Percentiles rank a stretch among this genome's conserved stretches.
phyloP scores from a whole-genome alignment of 176 grass and related monocot species.

The Hordeum vulgare region MorexV3_pseudomolecules_assembly NC_058519.1:17006669-17007168 shows the following conservation, averaged over 20 bases:
- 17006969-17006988: background rate
- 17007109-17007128: slow-evolving; percentile 59
- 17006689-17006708: too few species aligned
- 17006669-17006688: too few species aligned
- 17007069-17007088: slow-evolving; percentile 89
- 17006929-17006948: background rate
- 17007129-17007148: slow-evolving; percentile 73
- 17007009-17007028: background rate
- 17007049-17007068: slow-evolving; percentile 70
- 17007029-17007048: slow-evolving; percentile 66
- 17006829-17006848: background rate
- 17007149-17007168: slow-evolving; percentile 63
- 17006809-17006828: background rate
- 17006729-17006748: background rate
- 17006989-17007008: background rate
- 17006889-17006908: background rate
- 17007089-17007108: slow-evolving; percentile 75
- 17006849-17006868: background rate
- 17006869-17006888: background rate
- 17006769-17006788: background rate
- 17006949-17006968: slow-evolving; percentile 1
- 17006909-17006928: background rate
- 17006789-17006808: background rate
- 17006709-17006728: too few species aligned
- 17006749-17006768: background rate